Evolutionary conservation across 192 early-diverging fungal species (phyloP), one percentile per base, ranked within the genome.

Genomic region (Martensiomyces pterosporus): DNA sequence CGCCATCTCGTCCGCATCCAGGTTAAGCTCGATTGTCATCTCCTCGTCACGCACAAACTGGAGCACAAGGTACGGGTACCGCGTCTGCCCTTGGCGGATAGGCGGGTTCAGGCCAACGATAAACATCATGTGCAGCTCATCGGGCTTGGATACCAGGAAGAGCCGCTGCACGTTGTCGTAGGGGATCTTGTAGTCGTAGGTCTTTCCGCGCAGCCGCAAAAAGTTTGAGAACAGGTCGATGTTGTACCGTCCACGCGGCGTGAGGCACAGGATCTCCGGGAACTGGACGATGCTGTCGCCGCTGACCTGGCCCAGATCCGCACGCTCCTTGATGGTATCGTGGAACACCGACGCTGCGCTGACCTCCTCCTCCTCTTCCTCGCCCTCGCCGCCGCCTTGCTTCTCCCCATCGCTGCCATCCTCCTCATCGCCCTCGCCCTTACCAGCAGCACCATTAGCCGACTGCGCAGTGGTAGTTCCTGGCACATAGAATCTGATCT

Each of bases 21-120:
- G 57, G 48, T 91, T 91, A 25, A 94, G 66, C 9, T 84, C 79
- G 12, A 88, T 61, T 25, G 94, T 91, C 7, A 82, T 77, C 52
- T 99, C 94, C 48, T 94, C 88, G 52, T 96, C 96, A 22, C 84
- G 74, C 22, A 88, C 85, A 79, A 99, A 97, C 75, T 99, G 96
- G 68, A 97, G 86, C 1, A 97, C 90, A 64, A 99, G 62, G 73
- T 90, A 94, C 8, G 90, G 90, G 73, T 99, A 95, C 48, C 85
- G 78, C 16, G 94, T 97, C 62, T 97, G 92, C 49, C 96, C 96
- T 65, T 99, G 96, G 38, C 96, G 83, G 37, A 99, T 75, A 16
- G 96, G 94, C 34, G 96, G 94, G 57, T 97, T 89, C 47, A 98
- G 68, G n/a, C 88, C 91, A 54, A 98, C 84, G 41, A 98, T 84